phyloP scores from a whole-genome alignment of 1,284 basidiomycete genomes.

The Apiotrichum montevideense region DNA sequence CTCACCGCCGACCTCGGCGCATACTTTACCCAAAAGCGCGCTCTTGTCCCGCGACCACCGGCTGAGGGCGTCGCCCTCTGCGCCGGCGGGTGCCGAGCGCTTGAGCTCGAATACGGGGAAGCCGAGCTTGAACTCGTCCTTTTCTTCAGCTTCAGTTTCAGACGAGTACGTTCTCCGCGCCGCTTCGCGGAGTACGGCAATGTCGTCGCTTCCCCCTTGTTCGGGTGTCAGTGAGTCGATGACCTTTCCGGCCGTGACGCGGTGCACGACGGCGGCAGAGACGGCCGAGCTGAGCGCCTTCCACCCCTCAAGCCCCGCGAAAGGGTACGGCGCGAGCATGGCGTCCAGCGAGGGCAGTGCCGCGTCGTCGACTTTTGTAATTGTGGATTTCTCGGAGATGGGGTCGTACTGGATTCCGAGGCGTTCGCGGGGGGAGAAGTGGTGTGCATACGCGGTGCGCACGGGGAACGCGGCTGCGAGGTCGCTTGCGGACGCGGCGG shows the following conservation, averaged over 20 bases:
- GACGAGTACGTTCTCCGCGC: neutral
- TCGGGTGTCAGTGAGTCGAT: conserved; percentile 39
- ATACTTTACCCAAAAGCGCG: conserved; percentile 39
- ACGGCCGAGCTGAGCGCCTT: conserved; percentile 30
- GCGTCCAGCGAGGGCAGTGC: conserved; percentile 44
- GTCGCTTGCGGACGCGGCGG: neutral
- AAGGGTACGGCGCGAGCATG: conserved; percentile 47
- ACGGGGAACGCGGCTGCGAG: conserved; percentile 24
- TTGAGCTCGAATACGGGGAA: conserved; percentile 45
- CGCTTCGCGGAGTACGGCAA: conserved; percentile 1
- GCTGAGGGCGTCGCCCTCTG: conserved; percentile 46
- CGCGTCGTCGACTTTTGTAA: conserved; percentile 29
- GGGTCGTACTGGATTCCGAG: conserved; percentile 29
- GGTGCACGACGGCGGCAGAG: conserved; percentile 22
- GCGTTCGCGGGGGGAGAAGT: conserved; percentile 26
- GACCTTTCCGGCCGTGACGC: conserved; percentile 23
- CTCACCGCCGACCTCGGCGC: conserved; percentile 38
- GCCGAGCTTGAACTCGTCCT: neutral
- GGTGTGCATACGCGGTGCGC: conserved; percentile 26
- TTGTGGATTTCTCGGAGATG: neutral
- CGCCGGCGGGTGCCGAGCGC: conserved; percentile 46
- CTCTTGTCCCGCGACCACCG: conserved; percentile 48
- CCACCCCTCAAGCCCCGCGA: conserved; percentile 38
- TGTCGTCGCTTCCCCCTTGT: conserved; percentile 26
- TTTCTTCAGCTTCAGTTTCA: neutral